A percentile compares a stretch with the other conserved stretches of the same genome.
phyloP scores from a whole-genome alignment of 495 filamentous ascomycete species.

The Ramalina peruviana region DNA sequence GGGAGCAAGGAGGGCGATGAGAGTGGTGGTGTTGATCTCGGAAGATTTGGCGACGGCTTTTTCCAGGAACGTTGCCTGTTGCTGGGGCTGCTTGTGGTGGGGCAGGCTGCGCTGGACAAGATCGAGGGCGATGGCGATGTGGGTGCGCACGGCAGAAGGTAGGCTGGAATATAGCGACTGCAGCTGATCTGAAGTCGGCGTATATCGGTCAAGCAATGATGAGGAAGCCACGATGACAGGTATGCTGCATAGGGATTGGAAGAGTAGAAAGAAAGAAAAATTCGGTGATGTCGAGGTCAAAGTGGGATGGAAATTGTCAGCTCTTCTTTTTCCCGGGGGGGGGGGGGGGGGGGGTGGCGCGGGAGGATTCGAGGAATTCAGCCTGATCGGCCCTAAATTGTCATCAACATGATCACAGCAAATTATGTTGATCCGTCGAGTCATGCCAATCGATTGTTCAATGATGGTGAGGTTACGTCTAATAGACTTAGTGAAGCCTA shows the following conservation, averaged over 20 bases:
- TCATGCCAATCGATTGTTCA: too few species aligned
- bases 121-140: slow-evolving; percentile 23
- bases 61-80: slow-evolving; percentile 7
- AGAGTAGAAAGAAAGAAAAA: slow-evolving; percentile 6
- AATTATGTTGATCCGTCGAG: too few species aligned
- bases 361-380: too few species aligned
- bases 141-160: slow-evolving; percentile 30
- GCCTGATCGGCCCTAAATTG: too few species aligned
- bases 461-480: too few species aligned
- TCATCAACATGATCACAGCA: too few species aligned
- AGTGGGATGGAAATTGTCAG: too few species aligned
- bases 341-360: too few species aligned
- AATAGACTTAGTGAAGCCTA: too few species aligned
- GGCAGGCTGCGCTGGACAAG: slow-evolving; percentile 28
- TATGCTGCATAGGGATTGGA: not conserved
- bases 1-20: slow-evolving; percentile 33
- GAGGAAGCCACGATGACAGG: slow-evolving; percentile 31
- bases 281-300: not conserved
- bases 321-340: too few species aligned
- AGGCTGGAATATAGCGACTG: slow-evolving; percentile 39
- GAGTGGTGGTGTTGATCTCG: slow-evolving; percentile 22
- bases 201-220: slow-evolving; percentile 33
- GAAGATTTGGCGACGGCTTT: not conserved
- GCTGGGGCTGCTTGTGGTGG: slow-evolving; percentile 23
- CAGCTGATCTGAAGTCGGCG: slow-evolving; percentile 28